Base-by-base conservation (phyloP, 2,329 filamentous ascomycete genomes). In the Cercospora zeina region DNA sequence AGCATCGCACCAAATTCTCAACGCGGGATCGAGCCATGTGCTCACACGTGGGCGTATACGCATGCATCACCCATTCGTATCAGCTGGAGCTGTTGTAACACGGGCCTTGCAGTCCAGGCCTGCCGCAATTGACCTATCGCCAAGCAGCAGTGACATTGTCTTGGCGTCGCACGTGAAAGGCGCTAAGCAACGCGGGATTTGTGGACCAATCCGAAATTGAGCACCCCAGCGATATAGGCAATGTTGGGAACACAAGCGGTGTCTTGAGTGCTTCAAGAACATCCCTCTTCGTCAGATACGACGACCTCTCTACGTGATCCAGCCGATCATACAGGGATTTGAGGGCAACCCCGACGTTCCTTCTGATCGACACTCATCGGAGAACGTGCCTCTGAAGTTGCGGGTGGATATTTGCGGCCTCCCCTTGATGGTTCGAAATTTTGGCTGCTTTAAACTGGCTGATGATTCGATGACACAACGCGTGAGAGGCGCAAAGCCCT, bases 81-180 rank as follows among this genome's bases (percentile, higher is more conserved):
- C 33, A 13, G 49, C 49, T 51, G 49, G 16, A 19, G 4, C 14
- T 33, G 27, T 16, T 11, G 27, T 51, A 33, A 14, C 33, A 51
- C 49, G 14, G 21, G 13, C 47, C 47, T 33, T 50, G 47, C 19
- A 45, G 39, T 21, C 16, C 16, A 47, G 14, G 14, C 49, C 16
- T 51, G 49, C 31, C 27, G 16, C 27, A 31, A 33, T 9, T 34
- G 49, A 51, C 49, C 49, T 51, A 51, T 51, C 27, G 49, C 49
- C 49, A 34, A 31, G 31, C 27, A 33, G 49, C 49, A 51, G 49
- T 51, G 49, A 51, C 49, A 51, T 51, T 34, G 49, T 14, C 49
- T 51, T 51, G 49, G 49, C 49, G 31, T 51, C 14, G 49, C 49
- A 51, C 24, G 49, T 51, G 49, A 51, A 51, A 51, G 49, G 13